These are phyloP conservation scores for Paraleonurus japonicus DNA, from an alignment of 257 asterid genomes.

Conservation along the genomic window DNA sequence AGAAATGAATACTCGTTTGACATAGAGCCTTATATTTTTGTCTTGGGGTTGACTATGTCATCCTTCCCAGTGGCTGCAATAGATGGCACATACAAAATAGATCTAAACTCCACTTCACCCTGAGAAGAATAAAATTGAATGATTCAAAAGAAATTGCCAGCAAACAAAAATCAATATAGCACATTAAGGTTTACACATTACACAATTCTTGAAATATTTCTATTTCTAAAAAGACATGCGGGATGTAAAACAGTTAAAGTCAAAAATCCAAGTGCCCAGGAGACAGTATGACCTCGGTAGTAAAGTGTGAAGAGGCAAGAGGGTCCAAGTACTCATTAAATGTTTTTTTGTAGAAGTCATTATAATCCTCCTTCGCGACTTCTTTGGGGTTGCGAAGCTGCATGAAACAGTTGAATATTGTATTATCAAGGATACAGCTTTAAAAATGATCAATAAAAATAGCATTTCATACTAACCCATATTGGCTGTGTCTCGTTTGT, in stretches of 20 bases:
- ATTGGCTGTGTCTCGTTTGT: conserved; percentile 91
- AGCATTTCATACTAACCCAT: conserved; percentile 68
- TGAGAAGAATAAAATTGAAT: conserved; percentile 32
- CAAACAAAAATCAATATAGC: not conserved
- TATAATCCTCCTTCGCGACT: conserved; percentile 85
- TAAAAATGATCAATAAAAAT: not conserved
- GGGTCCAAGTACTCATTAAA: conserved; percentile 93
- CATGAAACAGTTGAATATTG: conserved; percentile 25
- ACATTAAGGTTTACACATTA: not conserved
- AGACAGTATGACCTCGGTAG: conserved; percentile 69
- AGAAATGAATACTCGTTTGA: conserved; percentile 92
- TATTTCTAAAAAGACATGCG: not conserved
- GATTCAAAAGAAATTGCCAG: conserved; percentile 11
- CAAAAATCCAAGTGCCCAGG: not conserved
- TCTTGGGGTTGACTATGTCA: conserved; percentile 79
- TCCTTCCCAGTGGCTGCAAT: conserved; percentile 75
- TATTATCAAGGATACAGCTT: not conserved
- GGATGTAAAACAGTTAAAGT: conserved; percentile 3
- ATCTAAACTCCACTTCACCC: conserved; percentile 99
- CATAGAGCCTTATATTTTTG: conserved; percentile 91
- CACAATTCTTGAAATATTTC: not conserved
- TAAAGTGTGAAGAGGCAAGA: conserved; percentile 94
- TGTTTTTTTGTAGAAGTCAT: conserved; percentile 85
- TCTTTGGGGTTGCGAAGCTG: conserved; percentile 98
- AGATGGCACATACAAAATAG: conserved; percentile 82